Evolutionary conservation across 1,139 yeast genomes (phyloP).

Genomic region (Scheffersomyces quercinus): DNA sequence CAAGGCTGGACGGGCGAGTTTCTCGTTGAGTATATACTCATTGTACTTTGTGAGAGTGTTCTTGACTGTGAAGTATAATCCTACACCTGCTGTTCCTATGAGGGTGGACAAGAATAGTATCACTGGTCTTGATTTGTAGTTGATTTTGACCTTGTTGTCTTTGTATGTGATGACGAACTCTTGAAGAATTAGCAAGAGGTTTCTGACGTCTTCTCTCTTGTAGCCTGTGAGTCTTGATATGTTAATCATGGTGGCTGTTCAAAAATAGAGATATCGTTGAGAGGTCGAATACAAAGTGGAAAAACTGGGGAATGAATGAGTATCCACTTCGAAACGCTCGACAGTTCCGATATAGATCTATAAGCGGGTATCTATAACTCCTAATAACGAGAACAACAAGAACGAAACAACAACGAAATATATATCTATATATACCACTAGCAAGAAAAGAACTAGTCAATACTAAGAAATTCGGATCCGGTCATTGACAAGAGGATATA

Average conservation of each 20-base stretch:
- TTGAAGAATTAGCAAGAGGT: conserved; percentile 34
- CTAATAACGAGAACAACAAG: too few species aligned
- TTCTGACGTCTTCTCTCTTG: conserved; percentile 35
- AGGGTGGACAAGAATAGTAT: conserved; percentile 44
- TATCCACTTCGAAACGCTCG: too few species aligned
- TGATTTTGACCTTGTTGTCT: conserved; percentile 41
- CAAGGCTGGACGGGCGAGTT: conserved; percentile 37
- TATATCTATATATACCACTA: too few species aligned
- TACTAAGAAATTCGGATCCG: too few species aligned
- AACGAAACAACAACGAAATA: too few species aligned
- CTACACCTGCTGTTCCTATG: conserved; percentile 46
- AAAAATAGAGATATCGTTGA: too few species aligned
- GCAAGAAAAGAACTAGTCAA: too few species aligned
- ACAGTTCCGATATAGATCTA: too few species aligned
- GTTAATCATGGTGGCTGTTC: conserved; percentile 31
- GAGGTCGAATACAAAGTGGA: too few species aligned
- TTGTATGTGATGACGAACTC: conserved; percentile 40
- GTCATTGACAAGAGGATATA: too few species aligned
- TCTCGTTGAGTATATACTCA: conserved; percentile 29
- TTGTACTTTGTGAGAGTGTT: conserved; percentile 32
- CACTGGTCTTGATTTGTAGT: conserved; percentile 48
- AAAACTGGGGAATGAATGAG: too few species aligned
- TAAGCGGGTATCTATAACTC: too few species aligned
- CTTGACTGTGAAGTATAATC: conserved; percentile 35
- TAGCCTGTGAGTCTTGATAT: conserved; percentile 38